phyloP scores from a whole-genome alignment of 2,329 filamentous ascomycete genomes.

The Clonostachys solani region DNA sequence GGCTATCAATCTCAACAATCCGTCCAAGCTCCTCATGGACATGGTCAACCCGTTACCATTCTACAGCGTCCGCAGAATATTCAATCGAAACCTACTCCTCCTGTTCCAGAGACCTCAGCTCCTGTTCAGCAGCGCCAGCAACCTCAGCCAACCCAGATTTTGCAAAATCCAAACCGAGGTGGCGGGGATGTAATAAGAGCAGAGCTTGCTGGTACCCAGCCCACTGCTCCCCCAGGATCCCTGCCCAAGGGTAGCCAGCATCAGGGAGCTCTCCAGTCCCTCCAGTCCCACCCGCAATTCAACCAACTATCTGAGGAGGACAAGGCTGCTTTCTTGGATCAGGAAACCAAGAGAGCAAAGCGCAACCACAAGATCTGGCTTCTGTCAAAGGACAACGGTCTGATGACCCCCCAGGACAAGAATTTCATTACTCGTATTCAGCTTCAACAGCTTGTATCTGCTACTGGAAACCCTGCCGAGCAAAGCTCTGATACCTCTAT shows the following conservation, averaged over 20 bases:
- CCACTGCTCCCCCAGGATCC: constrained; percentile 2
- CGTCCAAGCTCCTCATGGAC: constrained; percentile 17
- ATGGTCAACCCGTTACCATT: constrained; percentile 49
- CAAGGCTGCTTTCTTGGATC: constrained; percentile 75
- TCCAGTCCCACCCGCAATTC: constrained; percentile 36
- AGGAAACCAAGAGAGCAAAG: constrained; percentile 93
- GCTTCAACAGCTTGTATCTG: constrained; percentile 89
- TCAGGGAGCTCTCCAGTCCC: constrained; percentile 42
- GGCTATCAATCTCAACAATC: constrained; percentile 8
- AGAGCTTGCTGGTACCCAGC: constrained; percentile 27
- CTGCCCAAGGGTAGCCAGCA: constrained; percentile 24
- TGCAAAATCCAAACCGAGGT: constrained; percentile 73
- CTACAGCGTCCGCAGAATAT: constrained; percentile 47
- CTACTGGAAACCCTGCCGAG: constrained; percentile 82
- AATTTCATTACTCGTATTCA: constrained; percentile 99
- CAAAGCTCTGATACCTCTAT: constrained; percentile 75
- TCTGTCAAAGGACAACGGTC: constrained; percentile 86
- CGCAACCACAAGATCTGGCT: constrained; percentile 97
- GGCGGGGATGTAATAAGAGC: constrained; percentile 39
- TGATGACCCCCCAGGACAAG: constrained; percentile 99
- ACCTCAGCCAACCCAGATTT: constrained; percentile 64
- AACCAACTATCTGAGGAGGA: constrained; percentile 79
- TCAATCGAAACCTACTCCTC: constrained; percentile 22
- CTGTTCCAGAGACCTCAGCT: constrained; percentile 14
- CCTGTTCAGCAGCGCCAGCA: constrained; percentile 26